These are phyloP conservation scores for Obelidium mucronatum DNA, from an alignment of 192 early-diverging fungal genomes.

Conservation along the genomic window DNA sequence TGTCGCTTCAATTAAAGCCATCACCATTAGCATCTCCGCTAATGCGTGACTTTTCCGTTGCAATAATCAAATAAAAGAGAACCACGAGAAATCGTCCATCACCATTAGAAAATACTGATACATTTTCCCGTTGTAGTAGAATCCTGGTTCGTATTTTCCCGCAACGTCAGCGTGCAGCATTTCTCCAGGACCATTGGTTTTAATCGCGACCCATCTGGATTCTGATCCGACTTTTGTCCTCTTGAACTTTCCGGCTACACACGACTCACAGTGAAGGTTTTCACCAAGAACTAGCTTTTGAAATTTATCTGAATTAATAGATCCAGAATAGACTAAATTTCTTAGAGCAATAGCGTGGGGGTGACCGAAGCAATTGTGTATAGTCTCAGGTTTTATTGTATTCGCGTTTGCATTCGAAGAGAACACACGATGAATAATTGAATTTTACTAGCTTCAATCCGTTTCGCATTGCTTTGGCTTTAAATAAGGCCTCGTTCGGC, in stretches of 20 bases:
- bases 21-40: neutral
- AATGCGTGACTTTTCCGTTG: neutral
- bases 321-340: too few species aligned
- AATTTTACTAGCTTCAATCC: too few species aligned
- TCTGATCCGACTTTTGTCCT: neutral
- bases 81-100: too few species aligned
- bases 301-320: too few species aligned
- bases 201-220: too few species aligned
- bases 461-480: neutral
- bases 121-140: neutral
- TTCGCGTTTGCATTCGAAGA: too few species aligned
- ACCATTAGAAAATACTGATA: too few species aligned
- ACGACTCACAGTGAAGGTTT: neutral
- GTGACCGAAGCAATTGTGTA: neutral
- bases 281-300: neutral
- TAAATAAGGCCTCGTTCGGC: too few species aligned
- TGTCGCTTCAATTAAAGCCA: too few species aligned
- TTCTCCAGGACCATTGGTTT: too few species aligned
- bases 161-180: too few species aligned
- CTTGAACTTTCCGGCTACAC: neutral
- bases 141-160: neutral
- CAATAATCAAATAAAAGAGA: neutral
- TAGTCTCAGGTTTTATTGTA: neutral
- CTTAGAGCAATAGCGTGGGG: too few species aligned
- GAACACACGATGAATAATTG: neutral